Base-by-base conservation (phyloP, 306 rosid genomes). In the Sphenostylis stenocarpa region DNA sequence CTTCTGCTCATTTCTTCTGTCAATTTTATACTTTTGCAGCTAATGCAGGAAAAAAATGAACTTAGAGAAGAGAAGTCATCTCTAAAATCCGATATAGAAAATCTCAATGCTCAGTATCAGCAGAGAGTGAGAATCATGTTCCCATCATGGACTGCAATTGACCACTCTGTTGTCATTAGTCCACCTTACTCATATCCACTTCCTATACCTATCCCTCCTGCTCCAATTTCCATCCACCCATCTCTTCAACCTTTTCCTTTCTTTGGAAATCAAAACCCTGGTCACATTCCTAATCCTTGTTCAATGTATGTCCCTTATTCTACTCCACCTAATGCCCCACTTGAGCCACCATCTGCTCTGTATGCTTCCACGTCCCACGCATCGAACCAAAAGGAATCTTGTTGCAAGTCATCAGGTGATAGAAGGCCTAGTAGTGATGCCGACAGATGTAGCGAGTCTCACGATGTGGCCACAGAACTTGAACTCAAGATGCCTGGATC, bases 401-500 rank as follows among this genome's bases (percentile, higher is more conserved):
- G 58, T 78, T 86, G 88, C 72, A 88, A 84, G 85, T 89, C 89
- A 5, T 79, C 85, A 0, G 81, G 82, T 86, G 85, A 76, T 76
- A 87, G 76, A 44, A 88, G 81, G 76, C 67, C 79, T 20, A 19
- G 77, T 70, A 23, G 79, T 70, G 80, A 82, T 68, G 90, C 61
- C 0, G 91, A 89, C 78, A 87, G 85, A 67, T 86, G 92, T 71
- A 81, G 86, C 0, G 87, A 75, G 26, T 88, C 96, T 51, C 87
- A 76, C 0, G 97, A 91, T 51, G 98, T 94, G 45, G 97, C 95
- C 48, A 94, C 98, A 3, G 95, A 90, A 53, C 98, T 94, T 70
- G 96, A 87, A 80, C 93, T 94, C 64, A 94, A 94, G 95, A 89
- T 88, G 92, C 98, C 98, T 19, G 98, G 98, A 58, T 89, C 96